Conservation (phyloP, 1,139 yeast genomes). For the Saccharomyces hybrid region DNA sequence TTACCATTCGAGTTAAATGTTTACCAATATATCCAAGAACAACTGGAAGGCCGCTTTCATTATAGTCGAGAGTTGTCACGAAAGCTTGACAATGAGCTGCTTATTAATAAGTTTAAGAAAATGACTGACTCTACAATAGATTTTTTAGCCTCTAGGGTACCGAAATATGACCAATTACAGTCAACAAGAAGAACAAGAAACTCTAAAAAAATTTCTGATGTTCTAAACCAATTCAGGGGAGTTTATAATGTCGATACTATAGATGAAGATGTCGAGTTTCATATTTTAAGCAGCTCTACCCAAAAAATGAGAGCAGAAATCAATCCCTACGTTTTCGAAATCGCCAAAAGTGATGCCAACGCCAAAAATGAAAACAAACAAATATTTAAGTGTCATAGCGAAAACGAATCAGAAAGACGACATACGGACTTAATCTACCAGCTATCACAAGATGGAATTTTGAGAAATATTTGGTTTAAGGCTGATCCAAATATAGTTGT, state of each 20-base stretch:
- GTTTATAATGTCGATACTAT: conserved; percentile 4
- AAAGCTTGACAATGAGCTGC: background rate
- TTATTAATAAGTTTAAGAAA: conserved; percentile 4
- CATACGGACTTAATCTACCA: conserved; percentile 12
- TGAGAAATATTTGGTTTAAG: conserved; percentile 20
- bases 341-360: conserved; percentile 21
- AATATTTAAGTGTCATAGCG: conserved; percentile 10
- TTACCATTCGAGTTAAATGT: conserved; percentile 36
- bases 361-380: conserved; percentile 14
- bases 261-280: conserved; percentile 13
- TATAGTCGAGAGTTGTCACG: background rate
- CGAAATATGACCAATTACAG: conserved; percentile 4
- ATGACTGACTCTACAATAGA: conserved; percentile 9
- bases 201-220: conserved; percentile 19
- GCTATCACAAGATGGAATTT: conserved; percentile 12
- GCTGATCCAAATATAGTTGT: conserved; percentile 13
- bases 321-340: conserved; percentile 20
- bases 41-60: background rate
- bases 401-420: conserved; percentile 10
- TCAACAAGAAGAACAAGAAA: conserved; percentile 25
- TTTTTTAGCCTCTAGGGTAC: conserved; percentile 17
- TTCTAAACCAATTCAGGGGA: conserved; percentile 18
- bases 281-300: conserved; percentile 9
- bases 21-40: conserved; percentile 22
- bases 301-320: conserved; percentile 15